Percentiles rank a stretch among this genome's conserved stretches.
Evolutionary conservation across 2,329 filamentous ascomycete species (phyloP).

Genomic region (Colletotrichum zoysiae): DNA sequence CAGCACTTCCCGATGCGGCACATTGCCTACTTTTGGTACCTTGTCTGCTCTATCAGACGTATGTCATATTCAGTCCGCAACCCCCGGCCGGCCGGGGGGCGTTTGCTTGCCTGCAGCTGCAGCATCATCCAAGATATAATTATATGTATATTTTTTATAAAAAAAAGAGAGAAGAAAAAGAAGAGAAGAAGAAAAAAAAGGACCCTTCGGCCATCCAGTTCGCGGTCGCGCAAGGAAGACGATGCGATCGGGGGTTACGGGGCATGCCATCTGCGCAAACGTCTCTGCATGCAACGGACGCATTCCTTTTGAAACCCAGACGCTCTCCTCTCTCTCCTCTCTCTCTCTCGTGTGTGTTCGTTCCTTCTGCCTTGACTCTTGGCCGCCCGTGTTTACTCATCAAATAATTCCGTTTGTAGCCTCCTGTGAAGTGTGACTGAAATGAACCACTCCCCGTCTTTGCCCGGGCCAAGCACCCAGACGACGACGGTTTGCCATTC

Average conservation of each 20-base stretch:
- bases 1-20: neutral
- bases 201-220: neutral
- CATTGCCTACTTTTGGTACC: too few species aligned
- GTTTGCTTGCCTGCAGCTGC: neutral
- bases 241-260: neutral
- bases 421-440: neutral
- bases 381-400: neutral
- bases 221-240: neutral
- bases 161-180: too few species aligned
- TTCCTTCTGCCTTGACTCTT: neutral
- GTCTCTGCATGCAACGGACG: neutral
- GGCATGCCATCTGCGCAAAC: neutral
- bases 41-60: neutral
- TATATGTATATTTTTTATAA: too few species aligned
- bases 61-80: too few species aligned
- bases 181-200: neutral
- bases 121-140: too few species aligned
- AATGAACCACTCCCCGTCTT: neutral
- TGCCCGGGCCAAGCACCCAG: neutral
- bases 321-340: neutral
- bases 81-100: too few species aligned
- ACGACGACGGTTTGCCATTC: neutral
- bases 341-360: too few species aligned
- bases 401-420: neutral
- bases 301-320: neutral